Evolutionary conservation across 495 filamentous ascomycete species (phyloP), one percentile per base, ranked within the genome.

Genomic region (Pseudoneurospora amorphoporcata): DNA sequence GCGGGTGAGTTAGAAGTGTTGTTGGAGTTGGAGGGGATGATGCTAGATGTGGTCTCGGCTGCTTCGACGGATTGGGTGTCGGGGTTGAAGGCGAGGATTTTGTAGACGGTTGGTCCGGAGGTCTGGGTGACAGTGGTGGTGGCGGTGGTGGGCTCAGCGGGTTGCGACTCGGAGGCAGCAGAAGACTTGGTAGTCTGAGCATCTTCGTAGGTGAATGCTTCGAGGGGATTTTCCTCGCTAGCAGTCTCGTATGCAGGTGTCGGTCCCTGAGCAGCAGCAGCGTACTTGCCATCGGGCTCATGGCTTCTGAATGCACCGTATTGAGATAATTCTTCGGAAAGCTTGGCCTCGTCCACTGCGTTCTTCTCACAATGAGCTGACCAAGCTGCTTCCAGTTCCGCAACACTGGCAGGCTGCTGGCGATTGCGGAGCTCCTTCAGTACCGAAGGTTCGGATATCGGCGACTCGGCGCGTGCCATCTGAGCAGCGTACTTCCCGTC

Each of bases 21-120:
- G 72, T 86, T 85, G 8, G 81, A 74, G 23, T 74, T 80, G 72
- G 86, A 86, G 8, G 29, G 53, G 29, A 81, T 76, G 17, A 88
- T 84, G 70, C 86, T 83, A 0, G 89, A 90, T 8, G 87, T 88
- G 8, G 90, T 90, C 75, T 91, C 88, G 8, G 90, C 88, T 17
- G 83, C 83, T 16, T 84, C 86, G 39, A 94, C 81, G 68, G 84
- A 79, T 37, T 90, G 84, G 71, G 84, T 89, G n/a, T 83, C 84
- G 16, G 88, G 82, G 75, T 95, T 91, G 76, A 91, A 93, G 16
- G 88, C 91, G 12, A 95, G 83, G 42, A 95, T 86, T 72, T 89
- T 92, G 82, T 93, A 94, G 4, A 86, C 68, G 2, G 84, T 84
- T 23, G 85, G 83, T 32, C 82, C 73, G n/a, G 74, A 12, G 17